Evolutionary conservation across 495 filamentous ascomycete species (phyloP).

Genomic region (Neurospora terricola): DNA sequence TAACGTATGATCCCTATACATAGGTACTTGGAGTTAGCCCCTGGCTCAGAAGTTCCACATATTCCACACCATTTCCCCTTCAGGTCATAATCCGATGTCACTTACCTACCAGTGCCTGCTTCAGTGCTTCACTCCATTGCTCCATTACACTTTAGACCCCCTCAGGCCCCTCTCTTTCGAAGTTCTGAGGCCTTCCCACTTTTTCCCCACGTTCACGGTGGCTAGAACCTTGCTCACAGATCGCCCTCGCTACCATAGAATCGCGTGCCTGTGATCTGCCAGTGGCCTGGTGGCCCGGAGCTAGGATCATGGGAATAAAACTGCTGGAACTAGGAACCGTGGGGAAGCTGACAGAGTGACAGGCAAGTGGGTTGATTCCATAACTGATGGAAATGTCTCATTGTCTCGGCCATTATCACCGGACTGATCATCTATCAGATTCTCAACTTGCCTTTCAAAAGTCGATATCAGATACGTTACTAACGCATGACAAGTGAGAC

Average conservation of each 20-base stretch:
- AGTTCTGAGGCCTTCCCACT: background rate
- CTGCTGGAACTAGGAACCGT: background rate
- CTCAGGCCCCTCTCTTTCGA: background rate
- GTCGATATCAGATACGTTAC: background rate
- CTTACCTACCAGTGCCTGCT: background rate
- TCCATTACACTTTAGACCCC: background rate
- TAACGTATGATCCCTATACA: background rate
- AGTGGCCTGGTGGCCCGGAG: background rate
- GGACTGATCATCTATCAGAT: background rate
- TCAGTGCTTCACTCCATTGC: background rate
- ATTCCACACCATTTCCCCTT: background rate
- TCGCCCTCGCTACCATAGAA: background rate
- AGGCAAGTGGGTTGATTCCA: background rate
- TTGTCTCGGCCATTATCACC: background rate
- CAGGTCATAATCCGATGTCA: background rate
- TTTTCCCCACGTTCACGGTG: background rate
- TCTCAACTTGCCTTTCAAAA: background rate
- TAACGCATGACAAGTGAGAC: background rate
- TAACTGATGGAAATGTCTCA: background rate
- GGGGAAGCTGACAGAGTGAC: background rate
- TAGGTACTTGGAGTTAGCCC: background rate
- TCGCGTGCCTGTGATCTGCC: background rate
- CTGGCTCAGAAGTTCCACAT: background rate
- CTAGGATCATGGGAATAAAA: background rate
- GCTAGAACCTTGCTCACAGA: background rate